Evolutionary conservation across 2,329 filamentous ascomycete species (phyloP), one percentile per base, ranked within the genome.

Genomic region (Raffaelea deltoideospora): DNA sequence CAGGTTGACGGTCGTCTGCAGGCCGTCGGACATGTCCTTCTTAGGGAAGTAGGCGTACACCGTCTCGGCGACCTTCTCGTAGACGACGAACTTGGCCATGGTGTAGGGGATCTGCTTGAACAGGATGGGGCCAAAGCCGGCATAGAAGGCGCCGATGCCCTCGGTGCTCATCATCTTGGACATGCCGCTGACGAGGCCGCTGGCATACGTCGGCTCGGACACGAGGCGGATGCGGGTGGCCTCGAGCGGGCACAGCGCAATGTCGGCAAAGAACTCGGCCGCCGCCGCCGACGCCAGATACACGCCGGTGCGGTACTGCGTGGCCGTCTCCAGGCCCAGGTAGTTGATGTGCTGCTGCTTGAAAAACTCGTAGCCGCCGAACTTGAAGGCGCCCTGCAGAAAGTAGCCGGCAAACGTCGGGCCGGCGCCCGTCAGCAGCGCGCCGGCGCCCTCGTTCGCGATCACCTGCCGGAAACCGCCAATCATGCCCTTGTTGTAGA

Each of bases 11-110:
- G 61, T 60, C 46, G 81, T 86, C 66, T 85, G 78, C 47, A 66
- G 62, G 52, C 63, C 65, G 52, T 67, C 60, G 50, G 74, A 76
- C 51, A 78, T 62, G 42, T 63, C 67, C 50, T 63, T 59, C 69
- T 84, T 85, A 68, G 82, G 75, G 53, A 80, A 55, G 39, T 55
- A 47, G 49, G 59, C 53, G 68, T 74, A 85, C 63, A 78, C 58
- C 46, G 65, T 49, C 64, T 86, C 80, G 49, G 71, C 65, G 50
- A 81, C 78, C 69, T 85, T 85, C 65, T 87, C 81, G 69, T 74
- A 86, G 50, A 84, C 81, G 61, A 85, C 81, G 65, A 87, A 87
- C 67, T 86, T 86, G 69, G 81, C 67, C 77, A 86, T 84, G 57
- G 81, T 87, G 69, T 87, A 87, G 47, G 81, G 81, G 50, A 87